phyloP scores from a whole-genome alignment of 371 early-diverging fungal species.

The Lichtheimia ramosa region DNA sequence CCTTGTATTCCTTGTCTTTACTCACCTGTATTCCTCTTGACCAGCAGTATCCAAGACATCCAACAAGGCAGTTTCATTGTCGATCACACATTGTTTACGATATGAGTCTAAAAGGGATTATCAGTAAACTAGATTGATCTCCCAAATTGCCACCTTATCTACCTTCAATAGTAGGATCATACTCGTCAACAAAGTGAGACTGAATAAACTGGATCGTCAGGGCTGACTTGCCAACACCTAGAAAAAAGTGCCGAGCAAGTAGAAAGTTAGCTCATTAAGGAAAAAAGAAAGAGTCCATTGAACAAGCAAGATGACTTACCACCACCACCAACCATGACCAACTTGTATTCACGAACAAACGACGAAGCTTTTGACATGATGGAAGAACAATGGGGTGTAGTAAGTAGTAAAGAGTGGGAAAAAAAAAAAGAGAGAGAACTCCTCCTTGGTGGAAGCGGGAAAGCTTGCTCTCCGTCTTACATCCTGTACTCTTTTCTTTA shows the following conservation, averaged over 20 bases:
- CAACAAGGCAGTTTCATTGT: slow-evolving; percentile 79
- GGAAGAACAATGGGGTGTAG: not conserved
- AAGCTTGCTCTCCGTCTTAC: too few relatives aligned
- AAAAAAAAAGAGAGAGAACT: not conserved
- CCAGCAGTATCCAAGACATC: slow-evolving; percentile 95
- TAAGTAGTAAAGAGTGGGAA: not conserved
- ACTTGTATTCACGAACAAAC: slow-evolving; percentile 72
- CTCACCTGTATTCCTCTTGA: slow-evolving; percentile 84
- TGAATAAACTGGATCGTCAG: slow-evolving; percentile 90
- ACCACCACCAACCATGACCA: slow-evolving; percentile 86
- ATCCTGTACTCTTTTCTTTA: not conserved
- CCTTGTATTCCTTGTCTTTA: not conserved
- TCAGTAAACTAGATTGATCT: not conserved
- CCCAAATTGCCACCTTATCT: not conserved
- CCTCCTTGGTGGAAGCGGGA: too few relatives aligned
- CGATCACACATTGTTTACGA: slow-evolving; percentile 85
- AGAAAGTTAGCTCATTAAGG: too few relatives aligned
- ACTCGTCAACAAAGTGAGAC: slow-evolving; percentile 88
- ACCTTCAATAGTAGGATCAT: slow-evolving; percentile 94
- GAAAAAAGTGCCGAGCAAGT: not conserved
- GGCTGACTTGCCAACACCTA: slow-evolving; percentile 83
- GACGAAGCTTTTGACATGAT: slow-evolving; percentile 49
- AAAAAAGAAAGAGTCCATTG: too few relatives aligned
- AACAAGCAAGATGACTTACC: slow-evolving; percentile 43
- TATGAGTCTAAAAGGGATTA: slow-evolving; percentile 72